Conservation (phyloP, 179 eudicot species). For the Actinidia arguta region DNA sequence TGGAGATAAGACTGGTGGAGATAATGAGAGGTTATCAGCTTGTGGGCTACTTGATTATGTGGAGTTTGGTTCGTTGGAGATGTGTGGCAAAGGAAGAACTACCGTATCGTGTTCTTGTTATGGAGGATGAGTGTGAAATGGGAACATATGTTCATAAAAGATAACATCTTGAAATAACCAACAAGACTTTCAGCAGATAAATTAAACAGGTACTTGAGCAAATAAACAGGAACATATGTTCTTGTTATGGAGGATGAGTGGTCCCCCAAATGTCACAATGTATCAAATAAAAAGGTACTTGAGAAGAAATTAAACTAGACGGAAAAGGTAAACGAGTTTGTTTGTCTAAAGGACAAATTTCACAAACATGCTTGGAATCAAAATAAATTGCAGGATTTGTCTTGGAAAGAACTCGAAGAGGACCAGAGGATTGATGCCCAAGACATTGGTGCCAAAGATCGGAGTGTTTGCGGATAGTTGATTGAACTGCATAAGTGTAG, state of each 20-base stretch:
- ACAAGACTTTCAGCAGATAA: no score
- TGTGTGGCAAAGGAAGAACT: background rate
- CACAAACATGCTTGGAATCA: constrained; percentile 8
- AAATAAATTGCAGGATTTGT: background rate
- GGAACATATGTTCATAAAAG: constrained; percentile 21
- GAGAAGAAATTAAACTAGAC: background rate
- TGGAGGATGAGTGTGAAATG: constrained; percentile 4
- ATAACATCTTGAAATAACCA: no score
- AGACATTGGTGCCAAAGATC: constrained; percentile 15
- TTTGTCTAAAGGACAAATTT: constrained; percentile 3
- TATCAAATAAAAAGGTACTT: constrained; percentile 14
- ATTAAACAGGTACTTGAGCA: no score
- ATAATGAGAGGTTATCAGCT: background rate
- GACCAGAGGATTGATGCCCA: background rate
- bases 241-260: no score
- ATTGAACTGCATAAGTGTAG: no score
- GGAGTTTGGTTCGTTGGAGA: no score
- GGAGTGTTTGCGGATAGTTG: background rate
- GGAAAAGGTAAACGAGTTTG: constrained; percentile 18
- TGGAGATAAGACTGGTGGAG: background rate
- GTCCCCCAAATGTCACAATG: constrained; percentile 21
- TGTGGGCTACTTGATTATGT: background rate
- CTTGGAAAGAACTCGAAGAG: constrained; percentile 1
- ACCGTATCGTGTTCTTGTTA: background rate
- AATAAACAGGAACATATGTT: no score